Percentiles rank a stretch among this genome's conserved stretches.
Conservation (phyloP, 441 rosid species). For the Bruguiera hainesii region DNA sequence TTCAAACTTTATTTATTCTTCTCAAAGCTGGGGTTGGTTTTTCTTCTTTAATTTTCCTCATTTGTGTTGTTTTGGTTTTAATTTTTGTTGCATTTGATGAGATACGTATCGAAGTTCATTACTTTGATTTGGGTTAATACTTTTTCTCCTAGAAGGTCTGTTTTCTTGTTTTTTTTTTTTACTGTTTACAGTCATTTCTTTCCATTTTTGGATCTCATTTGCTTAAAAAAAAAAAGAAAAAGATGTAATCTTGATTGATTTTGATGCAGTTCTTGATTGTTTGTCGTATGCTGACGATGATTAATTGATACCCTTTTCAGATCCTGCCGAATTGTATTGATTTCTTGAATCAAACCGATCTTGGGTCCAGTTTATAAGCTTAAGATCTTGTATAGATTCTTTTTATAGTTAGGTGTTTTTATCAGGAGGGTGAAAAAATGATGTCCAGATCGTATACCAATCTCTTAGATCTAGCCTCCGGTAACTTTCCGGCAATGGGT, state of each 20-base stretch:
- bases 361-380: slow-evolving; percentile 18
- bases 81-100: neutral
- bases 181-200: no score
- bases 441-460: slow-evolving; percentile 76
- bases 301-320: slow-evolving; percentile 36
- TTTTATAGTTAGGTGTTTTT: slow-evolving; percentile 16
- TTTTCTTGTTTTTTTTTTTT: no score
- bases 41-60: neutral
- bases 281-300: slow-evolving; percentile 18
- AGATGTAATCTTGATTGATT: neutral
- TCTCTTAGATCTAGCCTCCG: slow-evolving; percentile 83
- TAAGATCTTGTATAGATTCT: slow-evolving; percentile 28
- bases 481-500: slow-evolving; percentile 62
- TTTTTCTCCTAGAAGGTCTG: no score
- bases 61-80: neutral
- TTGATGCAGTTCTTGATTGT: slow-evolving; percentile 11
- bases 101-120: neutral
- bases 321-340: slow-evolving; percentile 28
- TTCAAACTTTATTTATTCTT: neutral
- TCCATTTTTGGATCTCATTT: slow-evolving; percentile 18
- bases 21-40: neutral
- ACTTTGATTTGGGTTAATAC: neutral
- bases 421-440: slow-evolving; percentile 35
- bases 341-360: slow-evolving; percentile 12
- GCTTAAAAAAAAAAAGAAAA: neutral